Evolutionary conservation across 345 rosid genomes (phyloP).

Genomic region (Sisymbrium irio): DNA sequence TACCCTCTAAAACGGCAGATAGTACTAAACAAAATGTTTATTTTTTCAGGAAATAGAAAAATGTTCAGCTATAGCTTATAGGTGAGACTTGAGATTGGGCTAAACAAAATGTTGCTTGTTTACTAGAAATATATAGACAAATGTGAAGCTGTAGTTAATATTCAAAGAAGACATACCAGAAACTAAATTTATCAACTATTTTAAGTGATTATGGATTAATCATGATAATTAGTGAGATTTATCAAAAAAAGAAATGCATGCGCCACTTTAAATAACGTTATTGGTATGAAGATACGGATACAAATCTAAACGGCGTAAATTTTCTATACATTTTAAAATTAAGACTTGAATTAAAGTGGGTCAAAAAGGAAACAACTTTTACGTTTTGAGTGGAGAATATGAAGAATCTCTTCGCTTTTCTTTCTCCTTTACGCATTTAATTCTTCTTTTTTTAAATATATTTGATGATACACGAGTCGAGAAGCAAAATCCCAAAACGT

Average conservation of each 20-base stretch:
- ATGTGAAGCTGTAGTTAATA: background rate
- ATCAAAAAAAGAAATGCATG: background rate
- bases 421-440: slow-evolving; percentile 21
- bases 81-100: no score
- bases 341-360: slow-evolving; percentile 12
- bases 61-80: background rate
- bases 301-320: slow-evolving; percentile 23
- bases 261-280: background rate
- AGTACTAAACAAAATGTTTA: background rate
- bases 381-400: slow-evolving; percentile 30
- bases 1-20: background rate
- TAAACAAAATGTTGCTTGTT: background rate
- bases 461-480: background rate
- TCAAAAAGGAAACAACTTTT: slow-evolving; percentile 25
- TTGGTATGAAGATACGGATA: background rate
- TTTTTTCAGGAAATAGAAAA: background rate
- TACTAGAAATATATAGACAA: background rate
- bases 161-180: background rate
- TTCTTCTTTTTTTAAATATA: background rate
- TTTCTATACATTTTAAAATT: slow-evolving; percentile 14
- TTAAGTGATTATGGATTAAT: background rate
- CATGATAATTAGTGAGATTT: background rate
- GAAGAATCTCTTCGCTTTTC: slow-evolving; percentile 26
- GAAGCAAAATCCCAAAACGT: background rate
- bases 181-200: background rate